These are phyloP conservation scores for Phytophthora ohioensis DNA, from an alignment of 352 stramenopile species.

Conservation along the genomic window DNA sequence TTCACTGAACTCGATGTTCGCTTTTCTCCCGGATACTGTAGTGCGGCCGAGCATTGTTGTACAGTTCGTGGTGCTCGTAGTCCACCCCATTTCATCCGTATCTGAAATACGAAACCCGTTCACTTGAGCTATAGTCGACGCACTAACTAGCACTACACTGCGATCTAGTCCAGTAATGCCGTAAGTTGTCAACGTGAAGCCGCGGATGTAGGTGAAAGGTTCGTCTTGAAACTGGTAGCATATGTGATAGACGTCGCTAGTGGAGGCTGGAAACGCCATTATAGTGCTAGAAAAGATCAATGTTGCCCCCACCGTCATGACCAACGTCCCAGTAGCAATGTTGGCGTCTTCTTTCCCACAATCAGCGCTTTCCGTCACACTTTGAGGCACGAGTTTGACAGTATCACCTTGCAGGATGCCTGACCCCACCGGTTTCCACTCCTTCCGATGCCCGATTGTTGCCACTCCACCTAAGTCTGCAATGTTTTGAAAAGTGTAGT, in stretches of 20 bases:
- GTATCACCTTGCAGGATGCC: constrained; percentile 54
- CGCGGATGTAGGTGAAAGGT: constrained; percentile 58
- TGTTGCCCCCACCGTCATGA: constrained; percentile 47
- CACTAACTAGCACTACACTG: constrained; percentile 49
- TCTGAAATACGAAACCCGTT: constrained; percentile 59
- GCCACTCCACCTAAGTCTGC: constrained; percentile 44
- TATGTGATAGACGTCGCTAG: constrained; percentile 62
- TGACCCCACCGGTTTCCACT: constrained; percentile 58
- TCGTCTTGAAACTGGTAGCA: constrained; percentile 83
- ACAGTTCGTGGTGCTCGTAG: constrained; percentile 48
- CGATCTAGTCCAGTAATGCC: constrained; percentile 56
- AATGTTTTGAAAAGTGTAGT: constrained; percentile 46
- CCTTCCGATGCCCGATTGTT: constrained; percentile 56
- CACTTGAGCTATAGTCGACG: constrained; percentile 55
- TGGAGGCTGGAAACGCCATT: constrained; percentile 44
- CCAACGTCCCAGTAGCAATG: constrained; percentile 36
- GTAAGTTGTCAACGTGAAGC: constrained; percentile 54
- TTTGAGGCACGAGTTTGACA: constrained; percentile 65
- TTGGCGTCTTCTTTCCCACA: constrained; percentile 55
- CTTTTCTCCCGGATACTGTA: constrained; percentile 43
- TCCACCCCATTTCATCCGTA: constrained; percentile 65
- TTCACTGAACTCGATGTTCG: constrained; percentile 40
- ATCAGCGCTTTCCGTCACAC: constrained; percentile 53
- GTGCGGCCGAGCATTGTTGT: constrained; percentile 40
- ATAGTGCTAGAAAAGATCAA: constrained; percentile 55